Evolutionary conservation across 2,329 filamentous ascomycete genomes (phyloP).

Genomic region (Epichloe amarillans): DNA sequence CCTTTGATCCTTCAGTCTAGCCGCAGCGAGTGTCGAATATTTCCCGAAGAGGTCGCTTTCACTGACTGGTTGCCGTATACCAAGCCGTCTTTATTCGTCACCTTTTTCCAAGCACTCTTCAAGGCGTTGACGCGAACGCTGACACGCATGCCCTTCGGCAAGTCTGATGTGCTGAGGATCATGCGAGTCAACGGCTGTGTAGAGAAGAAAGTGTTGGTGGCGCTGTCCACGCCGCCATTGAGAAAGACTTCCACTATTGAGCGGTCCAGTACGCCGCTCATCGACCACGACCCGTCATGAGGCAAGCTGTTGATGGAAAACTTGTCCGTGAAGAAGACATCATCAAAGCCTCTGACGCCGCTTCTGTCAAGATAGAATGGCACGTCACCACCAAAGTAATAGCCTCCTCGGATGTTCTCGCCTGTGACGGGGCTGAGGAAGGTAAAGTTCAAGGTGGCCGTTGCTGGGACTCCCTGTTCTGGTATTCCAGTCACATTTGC

Average conservation of each 20-base stretch:
- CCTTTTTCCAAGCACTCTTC: conserved; percentile 14
- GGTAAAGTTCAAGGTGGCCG: conserved; percentile 17
- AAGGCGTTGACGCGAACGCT: conserved; percentile 13
- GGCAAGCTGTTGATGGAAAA: conserved; percentile 12
- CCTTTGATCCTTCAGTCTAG: neutral
- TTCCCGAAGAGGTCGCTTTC: neutral
- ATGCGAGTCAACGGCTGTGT: conserved; percentile 14
- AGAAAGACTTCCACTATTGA: conserved; percentile 23
- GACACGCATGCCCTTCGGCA: conserved; percentile 11
- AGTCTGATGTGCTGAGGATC: conserved; percentile 8
- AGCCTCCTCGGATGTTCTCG: conserved; percentile 15
- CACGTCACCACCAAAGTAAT: conserved; percentile 14
- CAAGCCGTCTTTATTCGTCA: conserved; percentile 2
- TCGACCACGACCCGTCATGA: conserved; percentile 11
- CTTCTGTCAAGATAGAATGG: conserved; percentile 18
- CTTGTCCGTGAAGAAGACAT: conserved; percentile 21
- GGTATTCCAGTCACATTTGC: conserved; percentile 33
- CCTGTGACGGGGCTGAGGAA: conserved; percentile 13
- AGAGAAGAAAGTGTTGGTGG: conserved; percentile 19
- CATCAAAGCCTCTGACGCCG: conserved; percentile 15
- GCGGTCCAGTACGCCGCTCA: conserved; percentile 22
- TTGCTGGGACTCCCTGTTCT: conserved; percentile 5
- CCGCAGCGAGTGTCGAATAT: conserved; percentile 2
- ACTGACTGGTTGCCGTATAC: conserved; percentile 6
- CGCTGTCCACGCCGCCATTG: conserved; percentile 19